Percentiles rank a stretch among this genome's conserved stretches.
These are phyloP conservation scores for Brasenia schreberi DNA, from an alignment of 164 flowering plant genomes.

Conservation along the genomic window DNA sequence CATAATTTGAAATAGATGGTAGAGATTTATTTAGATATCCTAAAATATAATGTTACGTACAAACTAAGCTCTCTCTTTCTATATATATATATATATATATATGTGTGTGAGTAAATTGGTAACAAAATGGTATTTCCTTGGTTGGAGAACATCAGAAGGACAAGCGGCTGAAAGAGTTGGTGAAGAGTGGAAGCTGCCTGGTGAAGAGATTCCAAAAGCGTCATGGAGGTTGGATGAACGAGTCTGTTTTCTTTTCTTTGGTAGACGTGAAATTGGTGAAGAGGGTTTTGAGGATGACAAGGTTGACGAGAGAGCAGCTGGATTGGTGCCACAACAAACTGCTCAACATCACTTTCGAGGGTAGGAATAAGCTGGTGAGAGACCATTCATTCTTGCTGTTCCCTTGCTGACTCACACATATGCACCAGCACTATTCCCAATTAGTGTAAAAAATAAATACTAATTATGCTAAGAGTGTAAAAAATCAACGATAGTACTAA, in stretches of 20 bases:
- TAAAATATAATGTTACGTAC: too few relatives aligned
- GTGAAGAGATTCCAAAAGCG: slow-evolving; percentile 59
- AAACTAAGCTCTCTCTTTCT: too few relatives aligned
- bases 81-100: too few relatives aligned
- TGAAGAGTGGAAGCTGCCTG: slow-evolving; percentile 55
- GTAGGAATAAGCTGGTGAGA: slow-evolving; percentile 24
- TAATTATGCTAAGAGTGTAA: too few relatives aligned
- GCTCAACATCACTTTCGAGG: slow-evolving; percentile 25
- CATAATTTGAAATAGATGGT: too few relatives aligned
- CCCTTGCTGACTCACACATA: slow-evolving; percentile 40
- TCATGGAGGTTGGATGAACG: slow-evolving; percentile 13
- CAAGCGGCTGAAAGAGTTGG: slow-evolving; percentile 45
- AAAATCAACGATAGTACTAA: too few relatives aligned
- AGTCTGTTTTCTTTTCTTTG: slow-evolving; percentile 27
- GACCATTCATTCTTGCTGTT: slow-evolving; percentile 67
- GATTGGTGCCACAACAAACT: slow-evolving; percentile 66
- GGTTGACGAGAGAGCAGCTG: slow-evolving; percentile 47
- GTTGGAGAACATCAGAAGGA: slow-evolving; percentile 50
- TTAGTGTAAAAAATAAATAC: too few relatives aligned
- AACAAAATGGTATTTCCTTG: not conserved
- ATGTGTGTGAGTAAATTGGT: too few relatives aligned
- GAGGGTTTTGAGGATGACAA: slow-evolving; percentile 66
- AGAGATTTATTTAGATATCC: too few relatives aligned
- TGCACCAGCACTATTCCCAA: not conserved
- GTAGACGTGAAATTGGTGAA: slow-evolving; percentile 53